phyloP scores from a whole-genome alignment of 495 filamentous ascomycete species.

The Penicillium simplicissimum region DNA sequence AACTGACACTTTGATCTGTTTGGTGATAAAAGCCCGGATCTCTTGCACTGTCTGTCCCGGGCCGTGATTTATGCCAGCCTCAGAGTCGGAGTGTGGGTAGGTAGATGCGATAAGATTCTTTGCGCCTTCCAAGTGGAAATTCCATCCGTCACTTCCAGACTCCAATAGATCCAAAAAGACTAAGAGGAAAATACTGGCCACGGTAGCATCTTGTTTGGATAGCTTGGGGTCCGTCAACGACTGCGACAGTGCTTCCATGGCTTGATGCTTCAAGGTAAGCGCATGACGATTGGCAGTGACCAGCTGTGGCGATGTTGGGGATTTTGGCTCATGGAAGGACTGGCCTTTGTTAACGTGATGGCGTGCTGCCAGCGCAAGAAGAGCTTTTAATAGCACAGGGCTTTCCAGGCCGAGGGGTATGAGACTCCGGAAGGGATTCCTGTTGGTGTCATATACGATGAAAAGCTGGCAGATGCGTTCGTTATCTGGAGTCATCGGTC shows the following conservation, averaged over 20 bases:
- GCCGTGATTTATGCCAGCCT: conserved; percentile 21
- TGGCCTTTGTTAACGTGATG: conserved; percentile 48
- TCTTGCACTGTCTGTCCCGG: conserved; percentile 31
- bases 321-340: conserved; percentile 23
- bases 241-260: conserved; percentile 45
- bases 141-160: conserved; percentile 56
- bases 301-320: conserved; percentile 11
- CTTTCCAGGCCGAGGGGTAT: conserved; percentile 49
- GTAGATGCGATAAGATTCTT: conserved; percentile 41
- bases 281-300: conserved; percentile 43
- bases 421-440: conserved; percentile 56
- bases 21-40: conserved; percentile 29
- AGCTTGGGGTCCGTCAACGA: conserved; percentile 27
- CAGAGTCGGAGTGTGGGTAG: conserved; percentile 10
- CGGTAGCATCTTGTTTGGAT: conserved; percentile 37
- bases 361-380: conserved; percentile 56
- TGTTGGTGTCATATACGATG: conserved; percentile 53
- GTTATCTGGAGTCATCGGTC: conserved; percentile 38
- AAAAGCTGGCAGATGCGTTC: conserved; percentile 55
- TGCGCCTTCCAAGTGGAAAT: conserved; percentile 53
- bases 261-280: conserved; percentile 50
- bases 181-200: conserved; percentile 56
- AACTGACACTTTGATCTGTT: conserved; percentile 33
- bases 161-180: conserved; percentile 60
- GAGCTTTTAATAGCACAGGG: conserved; percentile 49